Conservation (phyloP, 768 basidiomycete genomes). For the Tulasnella sp. region DNA sequence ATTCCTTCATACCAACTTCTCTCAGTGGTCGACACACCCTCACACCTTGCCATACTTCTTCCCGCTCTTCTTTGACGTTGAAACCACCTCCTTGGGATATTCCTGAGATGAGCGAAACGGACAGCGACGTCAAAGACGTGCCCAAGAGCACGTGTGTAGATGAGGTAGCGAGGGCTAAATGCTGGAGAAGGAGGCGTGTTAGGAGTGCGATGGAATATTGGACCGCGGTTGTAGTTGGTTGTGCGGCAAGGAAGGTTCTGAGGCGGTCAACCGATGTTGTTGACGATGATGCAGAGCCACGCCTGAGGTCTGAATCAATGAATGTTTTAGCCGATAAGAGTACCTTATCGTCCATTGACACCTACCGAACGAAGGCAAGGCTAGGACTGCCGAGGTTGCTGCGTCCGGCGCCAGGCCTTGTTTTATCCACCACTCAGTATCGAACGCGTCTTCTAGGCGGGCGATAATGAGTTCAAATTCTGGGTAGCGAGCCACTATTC, state of each 20-base stretch:
- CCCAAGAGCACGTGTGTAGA: slow-evolving; percentile 77
- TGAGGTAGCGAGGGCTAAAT: slow-evolving; percentile 48
- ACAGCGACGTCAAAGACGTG: slow-evolving; percentile 69
- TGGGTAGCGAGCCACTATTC: slow-evolving; percentile 6
- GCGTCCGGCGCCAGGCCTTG: not conserved
- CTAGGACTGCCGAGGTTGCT: not conserved
- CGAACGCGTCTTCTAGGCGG: slow-evolving; percentile 68
- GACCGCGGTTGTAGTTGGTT: slow-evolving; percentile 69
- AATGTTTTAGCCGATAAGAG: not conserved
- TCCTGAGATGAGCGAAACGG: slow-evolving; percentile 62
- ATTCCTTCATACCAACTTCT: slow-evolving; percentile 73
- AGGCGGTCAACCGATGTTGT: slow-evolving; percentile 31
- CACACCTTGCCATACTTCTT: slow-evolving; percentile 60
- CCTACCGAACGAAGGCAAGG: not conserved
- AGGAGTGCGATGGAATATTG: slow-evolving; percentile 51
- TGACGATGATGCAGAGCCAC: slow-evolving; percentile 21
- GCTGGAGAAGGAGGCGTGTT: slow-evolving; percentile 58
- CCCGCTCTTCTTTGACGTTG: slow-evolving; percentile 54
- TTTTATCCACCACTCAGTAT: slow-evolving; percentile 26
- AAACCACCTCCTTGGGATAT: slow-evolving; percentile 74
- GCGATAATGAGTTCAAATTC: slow-evolving; percentile 28
- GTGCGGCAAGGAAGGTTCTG: slow-evolving; percentile 48
- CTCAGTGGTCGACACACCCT: slow-evolving; percentile 58
- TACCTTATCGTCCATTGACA: too few species aligned
- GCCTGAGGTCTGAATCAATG: not conserved